Evolutionary conservation across 2,329 filamentous ascomycete species (phyloP), one percentile per base, ranked within the genome.

Genomic region (Blastomyces parvus): DNA sequence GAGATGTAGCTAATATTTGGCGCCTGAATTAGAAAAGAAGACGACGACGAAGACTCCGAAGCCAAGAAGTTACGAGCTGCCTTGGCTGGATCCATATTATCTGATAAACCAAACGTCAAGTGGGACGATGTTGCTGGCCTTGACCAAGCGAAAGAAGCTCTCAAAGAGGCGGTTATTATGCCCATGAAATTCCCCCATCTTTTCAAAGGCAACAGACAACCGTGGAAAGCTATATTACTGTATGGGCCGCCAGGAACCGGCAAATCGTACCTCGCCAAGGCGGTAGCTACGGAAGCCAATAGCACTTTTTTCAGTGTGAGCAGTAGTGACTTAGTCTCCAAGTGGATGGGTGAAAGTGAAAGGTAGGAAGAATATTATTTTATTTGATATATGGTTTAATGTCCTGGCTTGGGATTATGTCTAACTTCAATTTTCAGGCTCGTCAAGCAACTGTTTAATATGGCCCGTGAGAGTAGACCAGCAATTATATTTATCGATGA

Each of bases 291-390:
- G 22, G 94, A 99, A 78, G 94, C 94, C 64, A 97, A 99, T 77
- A 97, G 92, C 77, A 97, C 94, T 3, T 99, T 99, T 75, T 99
- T 99, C 83, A 97, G 91, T 73, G 93, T 99, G 68, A 96, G 90
- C 78, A 96, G 90, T 82, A 96, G 91, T 73, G 94, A 99, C 75
- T 77, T 99, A 76, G 94, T 99, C 65, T 96, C 91, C 76, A 99
- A 99, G 75, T 99, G 94, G 94, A 99, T 99, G 94, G 94, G 94
- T 80, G 94, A 99, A 78, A 95, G 90, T 82, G 94, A 99, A 85
- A 86, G 91, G 90, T 95, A 80, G 8, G 58, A 25, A 11, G 7
- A 48, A 33, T 22, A 22, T 38, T 36, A 11, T 22, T 9, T 9
- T 36, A 36, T 56, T 36, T 38, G 30, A 36, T n/a, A 9, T 38